Evolutionary conservation across 805 yeast species (phyloP).

Genomic region (Teunomyces tritomae): DNA sequence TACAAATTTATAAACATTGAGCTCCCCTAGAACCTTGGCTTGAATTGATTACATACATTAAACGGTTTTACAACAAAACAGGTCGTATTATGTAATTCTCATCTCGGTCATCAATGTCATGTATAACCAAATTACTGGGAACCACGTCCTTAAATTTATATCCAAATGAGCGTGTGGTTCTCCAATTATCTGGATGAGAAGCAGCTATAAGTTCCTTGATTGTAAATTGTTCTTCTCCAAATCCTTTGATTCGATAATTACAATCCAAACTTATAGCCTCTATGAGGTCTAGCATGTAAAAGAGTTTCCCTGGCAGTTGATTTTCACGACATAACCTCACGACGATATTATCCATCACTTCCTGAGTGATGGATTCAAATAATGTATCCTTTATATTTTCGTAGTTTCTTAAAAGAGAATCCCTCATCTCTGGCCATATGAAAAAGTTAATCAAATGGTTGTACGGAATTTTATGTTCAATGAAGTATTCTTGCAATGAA

Average conservation of each 20-base stretch:
- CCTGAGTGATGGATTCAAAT: neutral
- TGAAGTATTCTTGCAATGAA: constrained; percentile 2
- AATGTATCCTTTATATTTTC: neutral
- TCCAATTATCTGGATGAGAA: neutral
- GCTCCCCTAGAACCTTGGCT: neutral
- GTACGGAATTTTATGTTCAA: constrained; percentile 1
- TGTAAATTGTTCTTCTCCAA: neutral
- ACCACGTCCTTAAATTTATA: neutral
- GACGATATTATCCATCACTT: constrained; percentile 4
- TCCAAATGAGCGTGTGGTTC: neutral
- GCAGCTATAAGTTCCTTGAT: constrained; percentile 1
- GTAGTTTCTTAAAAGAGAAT: neutral
- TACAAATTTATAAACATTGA: neutral
- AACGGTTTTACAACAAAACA: neutral
- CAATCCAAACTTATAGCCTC: constrained; percentile 2
- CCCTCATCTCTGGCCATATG: constrained; percentile 5
- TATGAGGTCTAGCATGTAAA: constrained; percentile 1
- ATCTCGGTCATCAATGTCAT: constrained; percentile 5
- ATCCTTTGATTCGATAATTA: neutral
- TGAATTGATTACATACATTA: neutral
- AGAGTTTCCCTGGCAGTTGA: neutral
- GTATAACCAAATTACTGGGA: constrained; percentile 10
- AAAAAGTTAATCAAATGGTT: constrained; percentile 4
- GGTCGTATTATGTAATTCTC: constrained; percentile 2
- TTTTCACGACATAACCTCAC: neutral